These are phyloP conservation scores for Beauveria pseudobassiana DNA, from an alignment of 2,329 filamentous ascomycete species.

Conservation along the genomic window DNA sequence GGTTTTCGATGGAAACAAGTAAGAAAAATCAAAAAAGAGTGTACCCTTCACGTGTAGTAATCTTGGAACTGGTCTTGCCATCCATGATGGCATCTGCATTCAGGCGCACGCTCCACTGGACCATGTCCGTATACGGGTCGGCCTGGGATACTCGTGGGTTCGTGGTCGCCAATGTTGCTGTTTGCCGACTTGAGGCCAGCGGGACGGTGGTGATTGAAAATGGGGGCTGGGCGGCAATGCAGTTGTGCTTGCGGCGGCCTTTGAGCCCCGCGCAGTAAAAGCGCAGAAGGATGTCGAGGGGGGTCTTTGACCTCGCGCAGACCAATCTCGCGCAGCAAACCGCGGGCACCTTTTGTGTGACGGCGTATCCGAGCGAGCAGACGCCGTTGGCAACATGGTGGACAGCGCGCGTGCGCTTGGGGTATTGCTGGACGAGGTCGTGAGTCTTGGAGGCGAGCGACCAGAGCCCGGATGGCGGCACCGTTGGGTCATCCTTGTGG, in stretches of 20 bases:
- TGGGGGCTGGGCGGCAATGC: constrained; percentile 32
- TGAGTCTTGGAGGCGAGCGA: constrained; percentile 25
- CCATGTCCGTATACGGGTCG: constrained; percentile 13
- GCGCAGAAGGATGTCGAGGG: constrained; percentile 35
- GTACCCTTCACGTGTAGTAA: background rate
- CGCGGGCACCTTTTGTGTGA: constrained; percentile 33
- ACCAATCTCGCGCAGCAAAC: constrained; percentile 28
- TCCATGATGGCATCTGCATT: constrained; percentile 11
- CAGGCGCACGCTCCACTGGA: constrained; percentile 9
- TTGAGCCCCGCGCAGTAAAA: constrained; percentile 35
- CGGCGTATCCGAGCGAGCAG: constrained; percentile 35
- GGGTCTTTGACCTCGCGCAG: constrained; percentile 31
- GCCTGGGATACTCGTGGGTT: constrained; percentile 24
- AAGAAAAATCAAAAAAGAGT: background rate
- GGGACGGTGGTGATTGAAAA: constrained; percentile 38
- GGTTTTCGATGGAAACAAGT: background rate
- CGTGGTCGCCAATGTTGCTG: constrained; percentile 30
- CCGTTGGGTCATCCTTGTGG: constrained; percentile 24
- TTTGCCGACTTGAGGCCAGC: constrained; percentile 25
- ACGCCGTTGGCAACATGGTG: constrained; percentile 30
- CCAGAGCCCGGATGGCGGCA: constrained; percentile 24
- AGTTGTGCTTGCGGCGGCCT: constrained; percentile 26
- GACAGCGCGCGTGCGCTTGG: constrained; percentile 33
- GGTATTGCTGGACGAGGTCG: constrained; percentile 23
- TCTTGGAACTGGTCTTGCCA: constrained; percentile 6